Evolutionary conservation across 2,329 filamentous ascomycete species (phyloP), one percentile per base, ranked within the genome.

Genomic region (Lachnellula occidentalis): DNA sequence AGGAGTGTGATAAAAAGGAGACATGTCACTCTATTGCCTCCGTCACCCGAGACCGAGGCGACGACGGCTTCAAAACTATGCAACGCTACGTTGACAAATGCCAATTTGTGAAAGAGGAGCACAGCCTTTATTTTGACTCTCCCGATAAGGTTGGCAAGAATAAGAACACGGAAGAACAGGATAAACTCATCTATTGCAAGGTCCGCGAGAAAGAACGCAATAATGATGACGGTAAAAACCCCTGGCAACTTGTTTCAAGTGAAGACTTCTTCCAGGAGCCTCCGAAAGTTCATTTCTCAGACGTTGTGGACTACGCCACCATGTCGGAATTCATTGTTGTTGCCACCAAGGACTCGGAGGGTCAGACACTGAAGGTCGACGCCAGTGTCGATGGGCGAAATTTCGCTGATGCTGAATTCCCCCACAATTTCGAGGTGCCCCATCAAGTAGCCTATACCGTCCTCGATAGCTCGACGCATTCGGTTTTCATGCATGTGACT

Each of bases 291-390:
- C 78, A 83, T 55, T 84, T 87, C 67, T 78, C 81, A 22, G 80
- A 92, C 56, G 87, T 96, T 42, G 83, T 87, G 63, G 86, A 87
- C 62, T 97, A 95, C 71, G 92, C 91, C 2, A 95, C 88, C 5
- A 97, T 96, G 92, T 86, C 88, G 39, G 94, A 99, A 69, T 99
- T 96, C 70, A 94, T 99, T 66, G 83, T 99, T 39, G 87, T 96
- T 48, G 92, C 92, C 1, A 85, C 86, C 5, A 80, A 79, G 46
- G 75, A 81, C 58, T 76, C 83, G 34, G 83, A 88, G 37, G 76
- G 82, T 53, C 76, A 85, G 39, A 87, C 82, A 2, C 75, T 96
- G 56, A 85, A 85, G 58, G 86, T 92, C 34, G 85, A 92, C 63
- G 83, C 90, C 45, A 96, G 90, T 69, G 77, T 97, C 43, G 90